Conservation (phyloP, 2,329 filamentous ascomycete species). For the Aureobasidium pullulans region DNA sequence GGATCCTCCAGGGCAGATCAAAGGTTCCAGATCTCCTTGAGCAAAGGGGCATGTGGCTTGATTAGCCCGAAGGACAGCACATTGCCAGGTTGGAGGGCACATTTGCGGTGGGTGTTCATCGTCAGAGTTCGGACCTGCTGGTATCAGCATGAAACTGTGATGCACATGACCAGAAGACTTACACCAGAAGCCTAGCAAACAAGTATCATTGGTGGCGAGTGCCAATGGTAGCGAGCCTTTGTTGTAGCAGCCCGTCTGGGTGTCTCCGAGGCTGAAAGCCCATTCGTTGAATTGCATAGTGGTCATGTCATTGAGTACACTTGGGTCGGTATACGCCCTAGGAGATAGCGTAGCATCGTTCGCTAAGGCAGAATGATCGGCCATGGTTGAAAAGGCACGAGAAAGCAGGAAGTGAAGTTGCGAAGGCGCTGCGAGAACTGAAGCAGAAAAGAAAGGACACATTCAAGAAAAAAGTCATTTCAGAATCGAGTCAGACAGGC, state of each 20-base stretch:
- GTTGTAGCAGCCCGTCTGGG: slow-evolving; percentile 21
- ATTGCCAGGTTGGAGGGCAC: slow-evolving; percentile 24
- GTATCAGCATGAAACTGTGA: neutral
- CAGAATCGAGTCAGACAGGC: neutral
- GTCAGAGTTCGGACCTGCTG: neutral
- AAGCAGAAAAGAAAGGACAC: neutral
- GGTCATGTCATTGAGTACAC: slow-evolving; percentile 18
- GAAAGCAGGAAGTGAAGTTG: neutral
- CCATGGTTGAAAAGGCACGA: neutral
- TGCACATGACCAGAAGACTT: neutral
- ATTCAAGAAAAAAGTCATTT: neutral
- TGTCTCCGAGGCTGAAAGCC: slow-evolving; percentile 19
- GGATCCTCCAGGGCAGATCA: slow-evolving; percentile 36
- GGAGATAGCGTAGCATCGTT: neutral
- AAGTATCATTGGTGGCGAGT: slow-evolving; percentile 25
- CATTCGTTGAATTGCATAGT: slow-evolving; percentile 19
- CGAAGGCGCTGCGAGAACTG: neutral
- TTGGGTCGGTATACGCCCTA: neutral
- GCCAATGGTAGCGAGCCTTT: slow-evolving; percentile 23
- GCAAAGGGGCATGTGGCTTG: slow-evolving; percentile 23
- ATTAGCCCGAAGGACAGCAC: slow-evolving; percentile 19
- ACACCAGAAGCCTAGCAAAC: slow-evolving; percentile 23
- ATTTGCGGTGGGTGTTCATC: slow-evolving; percentile 25
- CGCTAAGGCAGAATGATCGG: neutral
- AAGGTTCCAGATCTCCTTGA: slow-evolving; percentile 40